Evolutionary conservation across 2,329 filamentous ascomycete genomes (phyloP).

Genomic region (Exophiala phaeomuriformis): DNA sequence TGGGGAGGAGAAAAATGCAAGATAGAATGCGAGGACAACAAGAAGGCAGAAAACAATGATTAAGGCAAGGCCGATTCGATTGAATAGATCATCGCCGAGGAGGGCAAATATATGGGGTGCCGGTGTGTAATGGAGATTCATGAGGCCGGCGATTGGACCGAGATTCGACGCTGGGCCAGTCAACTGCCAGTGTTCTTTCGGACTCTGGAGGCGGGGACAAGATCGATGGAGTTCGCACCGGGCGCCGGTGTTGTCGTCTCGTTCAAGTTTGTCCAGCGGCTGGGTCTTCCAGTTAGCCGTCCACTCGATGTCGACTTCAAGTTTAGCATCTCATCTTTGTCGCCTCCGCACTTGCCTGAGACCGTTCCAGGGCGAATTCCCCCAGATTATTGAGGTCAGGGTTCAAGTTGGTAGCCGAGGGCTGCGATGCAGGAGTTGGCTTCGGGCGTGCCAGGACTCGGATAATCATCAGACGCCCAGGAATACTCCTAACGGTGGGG

Average conservation of each 20-base stretch:
- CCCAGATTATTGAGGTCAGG: no score
- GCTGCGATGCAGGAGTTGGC: no score
- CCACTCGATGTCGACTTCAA: neutral
- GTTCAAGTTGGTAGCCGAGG: no score
- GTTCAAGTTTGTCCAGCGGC: neutral
- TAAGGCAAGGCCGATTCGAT: conserved; percentile 17
- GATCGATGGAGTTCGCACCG: conserved; percentile 22
- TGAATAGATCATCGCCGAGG: conserved; percentile 4
- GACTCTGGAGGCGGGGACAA: conserved; percentile 18
- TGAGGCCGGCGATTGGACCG: conserved; percentile 15
- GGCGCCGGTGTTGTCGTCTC: neutral
- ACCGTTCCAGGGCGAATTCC: no score
- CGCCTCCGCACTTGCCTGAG: no score
- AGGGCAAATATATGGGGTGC: conserved; percentile 5
- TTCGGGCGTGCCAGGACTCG: no score
- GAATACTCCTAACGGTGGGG: no score
- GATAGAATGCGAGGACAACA: conserved; percentile 18
- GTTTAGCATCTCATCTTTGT: no score
- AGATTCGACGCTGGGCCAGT: neutral
- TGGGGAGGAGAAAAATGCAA: conserved; percentile 18
- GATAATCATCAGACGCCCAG: no score
- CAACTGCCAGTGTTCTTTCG: neutral
- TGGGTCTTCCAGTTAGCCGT: neutral
- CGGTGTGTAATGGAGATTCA: conserved; percentile 14
- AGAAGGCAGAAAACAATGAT: conserved; percentile 22